Conservation (phyloP, 2,329 filamentous ascomycete species). For the Colletotrichum sublineola region DNA sequence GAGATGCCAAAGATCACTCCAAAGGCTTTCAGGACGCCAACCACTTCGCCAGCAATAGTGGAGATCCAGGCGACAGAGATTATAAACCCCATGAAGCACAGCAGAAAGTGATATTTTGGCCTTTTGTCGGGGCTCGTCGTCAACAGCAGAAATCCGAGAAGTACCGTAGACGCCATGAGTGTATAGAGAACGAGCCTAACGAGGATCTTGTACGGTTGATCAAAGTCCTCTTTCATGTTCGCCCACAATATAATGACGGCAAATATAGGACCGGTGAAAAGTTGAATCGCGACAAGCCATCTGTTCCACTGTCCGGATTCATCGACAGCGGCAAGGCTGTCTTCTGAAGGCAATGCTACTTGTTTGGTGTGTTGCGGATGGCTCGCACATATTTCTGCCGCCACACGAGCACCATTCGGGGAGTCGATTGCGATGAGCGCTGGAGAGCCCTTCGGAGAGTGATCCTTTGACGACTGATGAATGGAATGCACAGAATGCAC, state of each 20-base stretch:
- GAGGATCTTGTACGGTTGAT: slow-evolving; percentile 65
- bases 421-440: slow-evolving; percentile 47
- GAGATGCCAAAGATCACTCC: slow-evolving; percentile 94
- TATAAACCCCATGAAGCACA: slow-evolving; percentile 91
- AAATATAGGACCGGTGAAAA: slow-evolving; percentile 90
- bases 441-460: slow-evolving; percentile 50
- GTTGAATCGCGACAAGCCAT: slow-evolving; percentile 88
- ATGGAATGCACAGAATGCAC: slow-evolving; percentile 37
- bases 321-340: slow-evolving; percentile 43
- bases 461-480: slow-evolving; percentile 33
- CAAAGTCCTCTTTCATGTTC: slow-evolving; percentile 71
- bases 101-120: slow-evolving; percentile 79
- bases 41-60: slow-evolving; percentile 94
- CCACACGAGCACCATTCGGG: slow-evolving; percentile 41
- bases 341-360: slow-evolving; percentile 35
- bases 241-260: slow-evolving; percentile 82
- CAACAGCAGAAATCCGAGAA: slow-evolving; percentile 75
- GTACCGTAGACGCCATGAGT: slow-evolving; percentile 75
- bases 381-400: slow-evolving; percentile 21
- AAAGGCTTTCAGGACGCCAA: slow-evolving; percentile 92
- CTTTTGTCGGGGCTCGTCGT: slow-evolving; percentile 77
- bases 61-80: slow-evolving; percentile 97
- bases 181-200: slow-evolving; percentile 72
- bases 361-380: slow-evolving; percentile 28
- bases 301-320: slow-evolving; percentile 80